Conservation (phyloP, 2,329 filamentous ascomycete genomes). For the Neofusicoccum kwambonambiense region DNA sequence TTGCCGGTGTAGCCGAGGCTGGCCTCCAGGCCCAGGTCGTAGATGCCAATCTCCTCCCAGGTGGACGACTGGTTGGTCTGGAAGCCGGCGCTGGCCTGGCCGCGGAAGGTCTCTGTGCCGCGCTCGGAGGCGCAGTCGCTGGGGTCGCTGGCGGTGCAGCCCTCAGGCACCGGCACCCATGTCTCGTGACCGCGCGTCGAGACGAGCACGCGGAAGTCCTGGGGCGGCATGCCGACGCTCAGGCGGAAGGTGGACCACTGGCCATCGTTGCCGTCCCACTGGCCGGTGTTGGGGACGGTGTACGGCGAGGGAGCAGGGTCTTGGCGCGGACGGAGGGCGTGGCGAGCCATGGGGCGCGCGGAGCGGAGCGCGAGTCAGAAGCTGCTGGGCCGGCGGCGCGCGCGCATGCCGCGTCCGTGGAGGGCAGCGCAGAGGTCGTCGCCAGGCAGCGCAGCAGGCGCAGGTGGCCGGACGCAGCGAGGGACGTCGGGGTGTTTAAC, state of each 20-base stretch:
- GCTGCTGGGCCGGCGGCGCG: background rate
- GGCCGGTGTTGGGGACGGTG: constrained; percentile 1
- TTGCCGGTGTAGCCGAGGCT: constrained; percentile 28
- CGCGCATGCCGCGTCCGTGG: background rate
- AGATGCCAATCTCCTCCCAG: constrained; percentile 37
- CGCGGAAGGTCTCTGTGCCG: constrained; percentile 32
- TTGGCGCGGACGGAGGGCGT: background rate
- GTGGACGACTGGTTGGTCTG: constrained; percentile 29
- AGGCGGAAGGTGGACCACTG: constrained; percentile 44
- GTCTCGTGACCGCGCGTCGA: constrained; percentile 35
- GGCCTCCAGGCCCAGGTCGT: constrained; percentile 33
- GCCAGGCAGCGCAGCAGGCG: background rate
- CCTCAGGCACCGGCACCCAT: constrained; percentile 34
- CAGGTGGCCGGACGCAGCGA: background rate
- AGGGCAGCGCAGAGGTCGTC: background rate
- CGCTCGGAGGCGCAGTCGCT: constrained; percentile 29
- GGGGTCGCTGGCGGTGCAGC: constrained; percentile 30
- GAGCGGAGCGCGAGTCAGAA: background rate
- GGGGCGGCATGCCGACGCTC: constrained; percentile 39
- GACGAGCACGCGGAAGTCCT: constrained; percentile 38
- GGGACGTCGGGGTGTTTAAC: background rate
- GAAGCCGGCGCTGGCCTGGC: constrained; percentile 32
- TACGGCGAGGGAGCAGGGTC: background rate
- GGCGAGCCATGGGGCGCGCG: background rate
- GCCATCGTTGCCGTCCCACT: constrained; percentile 43